phyloP scores from a whole-genome alignment of 2,329 filamentous ascomycete genomes.

The Cercospora zeae-maydis region DNA sequence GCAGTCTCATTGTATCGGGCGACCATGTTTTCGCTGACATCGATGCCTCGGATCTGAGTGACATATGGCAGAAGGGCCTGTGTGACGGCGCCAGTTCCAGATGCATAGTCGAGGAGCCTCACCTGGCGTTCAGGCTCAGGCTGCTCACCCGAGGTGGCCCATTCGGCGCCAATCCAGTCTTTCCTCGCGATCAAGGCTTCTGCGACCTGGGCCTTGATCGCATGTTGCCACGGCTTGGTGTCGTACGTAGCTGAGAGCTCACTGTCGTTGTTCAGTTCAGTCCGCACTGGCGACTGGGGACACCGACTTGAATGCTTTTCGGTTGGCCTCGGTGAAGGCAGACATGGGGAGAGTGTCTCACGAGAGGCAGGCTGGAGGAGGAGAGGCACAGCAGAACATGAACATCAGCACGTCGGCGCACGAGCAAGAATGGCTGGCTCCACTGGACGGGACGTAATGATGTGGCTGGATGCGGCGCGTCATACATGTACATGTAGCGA shows the following conservation, averaged over 20 bases:
- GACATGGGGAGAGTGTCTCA: constrained; percentile 25
- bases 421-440: too few relatives aligned
- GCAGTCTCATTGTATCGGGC: constrained; percentile 32
- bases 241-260: constrained; percentile 34
- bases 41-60: constrained; percentile 33
- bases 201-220: constrained; percentile 31
- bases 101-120: constrained; percentile 36
- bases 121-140: constrained; percentile 15
- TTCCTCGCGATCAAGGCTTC: constrained; percentile 28
- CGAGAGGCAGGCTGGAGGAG: not conserved
- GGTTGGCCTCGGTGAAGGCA: constrained; percentile 36
- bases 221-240: constrained; percentile 34
- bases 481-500: not conserved
- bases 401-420: not conserved
- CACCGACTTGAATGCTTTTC: constrained; percentile 35
- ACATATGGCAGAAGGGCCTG: constrained; percentile 32
- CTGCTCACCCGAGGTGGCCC: constrained; percentile 17
- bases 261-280: constrained; percentile 20
- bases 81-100: constrained; percentile 36
- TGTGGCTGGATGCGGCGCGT: not conserved
- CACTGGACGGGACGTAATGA: not conserved
- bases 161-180: constrained; percentile 33
- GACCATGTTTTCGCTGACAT: constrained; percentile 36
- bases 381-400: not conserved
- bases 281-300: not conserved